A percentile compares a stretch with the other conserved stretches of the same genome.
phyloP scores from a whole-genome alignment of 495 filamentous ascomycete genomes.

The Friedmanniomyces simplex region DNA sequence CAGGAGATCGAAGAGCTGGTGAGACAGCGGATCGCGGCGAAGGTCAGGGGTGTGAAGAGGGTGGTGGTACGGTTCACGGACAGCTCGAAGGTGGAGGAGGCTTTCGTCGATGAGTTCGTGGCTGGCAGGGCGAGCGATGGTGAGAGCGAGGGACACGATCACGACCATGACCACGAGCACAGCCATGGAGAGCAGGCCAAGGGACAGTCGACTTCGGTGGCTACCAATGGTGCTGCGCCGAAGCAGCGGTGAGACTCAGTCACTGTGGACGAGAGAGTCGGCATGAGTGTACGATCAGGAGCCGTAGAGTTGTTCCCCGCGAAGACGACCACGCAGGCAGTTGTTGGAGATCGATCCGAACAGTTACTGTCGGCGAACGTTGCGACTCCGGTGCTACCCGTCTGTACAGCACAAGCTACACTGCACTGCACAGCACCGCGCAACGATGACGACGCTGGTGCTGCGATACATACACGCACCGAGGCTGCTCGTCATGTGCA shows the following conservation, averaged over 20 bases:
- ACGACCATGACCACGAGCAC: constrained; percentile 30
- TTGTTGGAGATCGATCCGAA: too few relatives aligned
- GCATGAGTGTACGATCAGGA: not conserved
- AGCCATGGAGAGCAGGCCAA: constrained; percentile 9
- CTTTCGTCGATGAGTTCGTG: constrained; percentile 73
- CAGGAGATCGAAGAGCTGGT: constrained; percentile 60
- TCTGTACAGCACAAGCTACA: too few relatives aligned
- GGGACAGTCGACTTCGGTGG: not conserved
- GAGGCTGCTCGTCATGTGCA: not conserved
- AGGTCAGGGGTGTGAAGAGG: constrained; percentile 69
- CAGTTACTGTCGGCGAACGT: too few relatives aligned
- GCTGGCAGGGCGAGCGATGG: constrained; percentile 49
- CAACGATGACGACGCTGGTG: not conserved
- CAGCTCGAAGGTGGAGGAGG: constrained; percentile 34
- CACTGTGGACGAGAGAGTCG: not conserved
- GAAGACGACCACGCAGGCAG: too few relatives aligned
- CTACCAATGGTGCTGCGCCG: not conserved
- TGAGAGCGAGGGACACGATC: constrained; percentile 44
- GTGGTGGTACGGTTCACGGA: constrained; percentile 76
- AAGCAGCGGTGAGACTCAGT: constrained; percentile 1
- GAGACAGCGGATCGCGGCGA: constrained; percentile 55
- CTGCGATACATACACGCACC: not conserved
- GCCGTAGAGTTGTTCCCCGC: too few relatives aligned
- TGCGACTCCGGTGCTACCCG: too few relatives aligned
- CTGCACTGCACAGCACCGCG: not conserved